phyloP scores from a whole-genome alignment of 2,329 filamentous ascomycete species.

The Cladophialophora yegresii region DNA sequence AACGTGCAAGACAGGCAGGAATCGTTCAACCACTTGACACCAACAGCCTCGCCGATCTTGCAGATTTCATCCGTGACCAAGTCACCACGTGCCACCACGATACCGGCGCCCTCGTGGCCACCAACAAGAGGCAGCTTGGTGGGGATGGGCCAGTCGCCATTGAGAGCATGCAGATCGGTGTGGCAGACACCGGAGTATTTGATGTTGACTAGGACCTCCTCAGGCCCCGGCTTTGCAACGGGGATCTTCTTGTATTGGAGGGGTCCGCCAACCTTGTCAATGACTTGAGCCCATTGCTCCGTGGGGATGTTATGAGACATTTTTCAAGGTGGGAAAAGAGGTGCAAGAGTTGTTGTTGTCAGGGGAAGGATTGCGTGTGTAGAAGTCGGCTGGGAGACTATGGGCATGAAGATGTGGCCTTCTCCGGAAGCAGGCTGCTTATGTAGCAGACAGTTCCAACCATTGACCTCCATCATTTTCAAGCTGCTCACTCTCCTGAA shows the following conservation, averaged over 20 bases:
- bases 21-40: constrained; percentile 91
- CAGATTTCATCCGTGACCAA: constrained; percentile 72
- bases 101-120: constrained; percentile 70
- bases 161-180: constrained; percentile 79
- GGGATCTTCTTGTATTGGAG: constrained; percentile 63
- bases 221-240: constrained; percentile 76
- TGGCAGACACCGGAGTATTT: constrained; percentile 90
- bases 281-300: constrained; percentile 88
- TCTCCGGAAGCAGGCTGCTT: constrained; percentile 10
- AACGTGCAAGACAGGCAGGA: constrained; percentile 80
- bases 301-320: constrained; percentile 63
- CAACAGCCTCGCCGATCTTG: constrained; percentile 75
- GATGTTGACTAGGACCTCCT: constrained; percentile 90
- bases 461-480: constrained; percentile 26
- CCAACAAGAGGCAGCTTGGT: constrained; percentile 83
- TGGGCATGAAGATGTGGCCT: not conserved
- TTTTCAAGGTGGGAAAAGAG: constrained; percentile 1
- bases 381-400: not conserved
- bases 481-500: not conserved
- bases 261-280: constrained; percentile 77
- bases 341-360: not conserved
- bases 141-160: constrained; percentile 85
- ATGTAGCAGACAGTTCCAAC: constrained; percentile 25
- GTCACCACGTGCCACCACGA: constrained; percentile 77
- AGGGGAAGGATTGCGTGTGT: not conserved